Base-by-base conservation (phyloP, 2,329 filamentous ascomycete genomes). In the Fonsecaea monophora region DNA sequence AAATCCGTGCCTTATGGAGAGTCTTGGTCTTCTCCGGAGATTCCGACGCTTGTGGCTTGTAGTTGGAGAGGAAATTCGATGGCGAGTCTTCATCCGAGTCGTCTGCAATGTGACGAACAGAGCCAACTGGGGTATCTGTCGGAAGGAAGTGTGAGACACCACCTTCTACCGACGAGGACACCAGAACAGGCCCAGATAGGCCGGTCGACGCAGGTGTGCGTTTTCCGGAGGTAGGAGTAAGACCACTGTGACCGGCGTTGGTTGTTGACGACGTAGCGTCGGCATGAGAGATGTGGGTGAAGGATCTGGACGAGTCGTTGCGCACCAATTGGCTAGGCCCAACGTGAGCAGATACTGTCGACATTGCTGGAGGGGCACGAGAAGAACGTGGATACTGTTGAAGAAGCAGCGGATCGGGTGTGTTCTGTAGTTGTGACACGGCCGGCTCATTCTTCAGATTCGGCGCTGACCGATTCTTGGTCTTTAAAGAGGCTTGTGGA, bases 81-180 rank as follows among this genome's bases (percentile, higher is more conserved):
- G 81, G 79, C 3, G 81, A 81, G 59, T 81, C 80, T 4, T 79
- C 78, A 53, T 82, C 79, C 2, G 80, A 81, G 54, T 79, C 80
- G 4, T 78, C 77, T 38, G 25, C 35, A 45, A 76, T 75, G 53
- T 75, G 75, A 15, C 74, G 73, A 56, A 75, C 73, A 10, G 57
- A 58, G 8, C 68, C 53, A 21, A 50, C 59, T 37, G 64, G 60
- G 15, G 63, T 61, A 72, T 74, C 37, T 64, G 77, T 76, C 40
- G 76, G 72, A 38, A 83, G 78, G 65, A 83, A 83, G 55, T 78
- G 76, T 2, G 81, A 82, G 12, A 83, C 80, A 4, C 80, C 81
- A 5, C 79, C 79, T 72, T 82, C 81, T 38, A 79, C 79, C n/a
- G 81, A 82, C 2, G 80, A 82, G n/a, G 81, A 81, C 18, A 77